A percentile compares a stretch with the other conserved stretches of the same genome.
Conservation (phyloP, 179 eudicot species). For the Sideroxylon spinosum region DNA sequence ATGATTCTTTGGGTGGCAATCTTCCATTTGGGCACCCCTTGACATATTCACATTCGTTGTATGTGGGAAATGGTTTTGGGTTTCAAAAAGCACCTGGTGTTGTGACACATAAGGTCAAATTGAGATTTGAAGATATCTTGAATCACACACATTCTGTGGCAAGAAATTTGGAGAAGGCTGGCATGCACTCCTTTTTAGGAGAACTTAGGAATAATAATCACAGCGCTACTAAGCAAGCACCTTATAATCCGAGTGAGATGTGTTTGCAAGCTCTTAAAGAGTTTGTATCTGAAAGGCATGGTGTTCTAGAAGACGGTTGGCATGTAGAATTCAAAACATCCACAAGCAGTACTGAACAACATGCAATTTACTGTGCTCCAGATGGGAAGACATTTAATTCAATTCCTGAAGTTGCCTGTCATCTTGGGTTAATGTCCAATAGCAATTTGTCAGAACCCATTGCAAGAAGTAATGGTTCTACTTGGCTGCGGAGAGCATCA, state of each 20-base stretch:
- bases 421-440: slow-evolving; percentile 41
- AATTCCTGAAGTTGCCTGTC: slow-evolving; percentile 48
- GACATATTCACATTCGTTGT: slow-evolving; percentile 29
- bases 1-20: slow-evolving; percentile 34
- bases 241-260: slow-evolving; percentile 31
- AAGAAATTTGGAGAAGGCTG: slow-evolving; percentile 39
- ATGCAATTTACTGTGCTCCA: slow-evolving; percentile 51
- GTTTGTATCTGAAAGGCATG: slow-evolving; percentile 40
- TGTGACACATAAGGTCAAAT: slow-evolving; percentile 24
- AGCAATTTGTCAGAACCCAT: slow-evolving; percentile 27
- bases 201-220: slow-evolving; percentile 34
- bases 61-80: slow-evolving; percentile 28
- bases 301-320: slow-evolving; percentile 44
- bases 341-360: slow-evolving; percentile 29
- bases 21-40: slow-evolving; percentile 23
- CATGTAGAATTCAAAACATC: slow-evolving; percentile 37
- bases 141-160: slow-evolving; percentile 18
- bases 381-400: slow-evolving; percentile 45
- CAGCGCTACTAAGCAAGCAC: slow-evolving; percentile 24
- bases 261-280: slow-evolving; percentile 43
- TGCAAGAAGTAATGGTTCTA: slow-evolving; percentile 32
- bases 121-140: slow-evolving; percentile 37
- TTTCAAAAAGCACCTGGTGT: slow-evolving; percentile 33
- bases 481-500: slow-evolving; percentile 30
- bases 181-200: slow-evolving; percentile 23